Conservation (phyloP, 1,284 basidiomycete genomes). For the Microbotryum scabiosae region DNA sequence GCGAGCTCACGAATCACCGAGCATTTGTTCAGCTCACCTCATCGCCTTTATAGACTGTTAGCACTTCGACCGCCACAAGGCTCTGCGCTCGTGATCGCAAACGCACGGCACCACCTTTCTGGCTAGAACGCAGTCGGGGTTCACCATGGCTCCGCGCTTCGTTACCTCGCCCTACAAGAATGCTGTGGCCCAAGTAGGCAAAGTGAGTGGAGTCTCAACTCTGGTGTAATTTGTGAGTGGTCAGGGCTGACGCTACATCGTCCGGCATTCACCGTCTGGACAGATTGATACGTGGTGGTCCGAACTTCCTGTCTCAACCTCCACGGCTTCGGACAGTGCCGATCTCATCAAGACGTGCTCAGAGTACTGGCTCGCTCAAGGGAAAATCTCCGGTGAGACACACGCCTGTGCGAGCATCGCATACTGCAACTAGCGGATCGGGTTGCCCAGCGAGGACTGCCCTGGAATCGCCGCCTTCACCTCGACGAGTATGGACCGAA, state of each 20-base stretch:
- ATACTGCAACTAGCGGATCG: neutral
- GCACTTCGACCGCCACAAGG: no score
- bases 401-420: no score
- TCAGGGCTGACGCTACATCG: no score
- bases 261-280: no score
- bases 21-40: no score
- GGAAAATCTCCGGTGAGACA: conserved; percentile 10
- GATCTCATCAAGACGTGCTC: conserved; percentile 19
- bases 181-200: conserved; percentile 23
- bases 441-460: neutral
- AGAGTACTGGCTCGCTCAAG: conserved; percentile 28
- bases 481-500: neutral
- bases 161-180: conserved; percentile 33
- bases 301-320: conserved; percentile 26
- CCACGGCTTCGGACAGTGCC: conserved; percentile 14
- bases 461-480: neutral
- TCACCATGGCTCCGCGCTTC: conserved; percentile 27
- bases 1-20: no score
- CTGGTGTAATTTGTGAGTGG: no score
- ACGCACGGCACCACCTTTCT: no score
- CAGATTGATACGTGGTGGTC: conserved; percentile 31
- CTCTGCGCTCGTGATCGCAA: no score
- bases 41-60: no score
- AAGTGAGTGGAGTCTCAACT: conserved; percentile 9
- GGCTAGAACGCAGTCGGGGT: no score